Evolutionary conservation across 2,329 filamentous ascomycete species (phyloP).

Genomic region (Trichophyton mentagrophytes): DNA sequence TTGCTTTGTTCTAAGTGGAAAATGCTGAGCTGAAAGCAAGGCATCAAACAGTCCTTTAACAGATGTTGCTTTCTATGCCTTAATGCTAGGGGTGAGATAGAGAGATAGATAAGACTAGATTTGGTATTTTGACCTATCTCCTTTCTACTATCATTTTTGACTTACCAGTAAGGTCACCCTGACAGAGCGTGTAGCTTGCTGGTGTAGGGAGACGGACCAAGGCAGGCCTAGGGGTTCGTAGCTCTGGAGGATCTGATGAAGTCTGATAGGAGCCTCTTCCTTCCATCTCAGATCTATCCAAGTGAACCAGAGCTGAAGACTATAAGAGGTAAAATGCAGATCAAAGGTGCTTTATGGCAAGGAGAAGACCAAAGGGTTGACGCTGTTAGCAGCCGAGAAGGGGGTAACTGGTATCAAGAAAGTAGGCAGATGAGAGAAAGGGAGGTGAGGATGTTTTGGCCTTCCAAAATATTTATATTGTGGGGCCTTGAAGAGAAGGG

Average conservation of each 20-base stretch:
- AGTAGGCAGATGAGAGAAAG: not conserved
- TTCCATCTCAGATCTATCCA: not conserved
- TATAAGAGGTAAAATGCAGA: not conserved
- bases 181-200: not conserved
- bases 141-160: not conserved
- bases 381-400: not conserved
- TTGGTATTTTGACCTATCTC: not conserved
- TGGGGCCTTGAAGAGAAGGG: not conserved
- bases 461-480: not conserved
- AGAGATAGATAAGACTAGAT: not conserved
- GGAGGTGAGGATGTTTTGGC: not conserved
- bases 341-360: not conserved
- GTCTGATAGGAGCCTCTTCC: not conserved
- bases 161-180: not conserved
- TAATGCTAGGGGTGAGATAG: not conserved
- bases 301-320: not conserved
- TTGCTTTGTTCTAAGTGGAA: not conserved
- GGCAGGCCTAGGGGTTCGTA: not conserved
- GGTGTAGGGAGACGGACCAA: not conserved
- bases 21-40: not conserved
- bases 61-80: not conserved
- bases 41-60: not conserved
- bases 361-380: not conserved
- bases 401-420: not conserved
- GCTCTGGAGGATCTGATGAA: not conserved